These are phyloP conservation scores for Prunus salicina DNA, from an alignment of 306 rosid genomes.

Conservation along the genomic window DNA sequence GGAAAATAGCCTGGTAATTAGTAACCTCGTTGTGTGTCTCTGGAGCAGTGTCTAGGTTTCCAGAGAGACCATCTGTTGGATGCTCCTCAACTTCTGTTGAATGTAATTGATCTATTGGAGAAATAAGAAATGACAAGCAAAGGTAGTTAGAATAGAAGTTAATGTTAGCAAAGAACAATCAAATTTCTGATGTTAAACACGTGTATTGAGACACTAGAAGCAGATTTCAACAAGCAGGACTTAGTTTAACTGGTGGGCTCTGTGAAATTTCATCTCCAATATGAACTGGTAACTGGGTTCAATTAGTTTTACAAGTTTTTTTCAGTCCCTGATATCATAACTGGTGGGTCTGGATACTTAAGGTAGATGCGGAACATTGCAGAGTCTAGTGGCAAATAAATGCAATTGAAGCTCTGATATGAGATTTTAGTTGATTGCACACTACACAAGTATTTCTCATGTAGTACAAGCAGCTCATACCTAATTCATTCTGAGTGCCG, in stretches of 20 bases:
- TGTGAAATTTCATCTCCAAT: not conserved
- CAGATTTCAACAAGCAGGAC: not conserved
- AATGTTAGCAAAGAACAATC: slow-evolving; percentile 7
- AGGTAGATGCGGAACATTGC: not conserved
- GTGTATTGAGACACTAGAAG: not conserved
- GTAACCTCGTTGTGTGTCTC: slow-evolving; percentile 50
- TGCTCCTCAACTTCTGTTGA: slow-evolving; percentile 29
- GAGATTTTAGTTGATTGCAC: not conserved
- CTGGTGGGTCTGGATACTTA: not conserved
- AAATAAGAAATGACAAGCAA: slow-evolving; percentile 12
- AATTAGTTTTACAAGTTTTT: not conserved
- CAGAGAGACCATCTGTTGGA: slow-evolving; percentile 19
- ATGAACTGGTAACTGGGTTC: not conserved
- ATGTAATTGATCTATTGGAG: slow-evolving; percentile 39
- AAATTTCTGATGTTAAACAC: not conserved
- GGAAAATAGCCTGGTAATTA: not conserved
- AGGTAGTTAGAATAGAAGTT: slow-evolving; percentile 24
- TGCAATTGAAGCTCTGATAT: not conserved
- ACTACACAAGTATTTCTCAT: not conserved
- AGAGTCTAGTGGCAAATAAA: not conserved
- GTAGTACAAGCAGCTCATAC: slow-evolving; percentile 32
- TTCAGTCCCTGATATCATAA: not conserved
- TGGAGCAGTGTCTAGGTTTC: slow-evolving; percentile 31
- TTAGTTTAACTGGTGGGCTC: not conserved
- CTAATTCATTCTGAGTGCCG: slow-evolving; percentile 28